Base-by-base conservation (phyloP, 176 grass and related monocot genomes). In the Thinopyrum elongatum region DNA sequence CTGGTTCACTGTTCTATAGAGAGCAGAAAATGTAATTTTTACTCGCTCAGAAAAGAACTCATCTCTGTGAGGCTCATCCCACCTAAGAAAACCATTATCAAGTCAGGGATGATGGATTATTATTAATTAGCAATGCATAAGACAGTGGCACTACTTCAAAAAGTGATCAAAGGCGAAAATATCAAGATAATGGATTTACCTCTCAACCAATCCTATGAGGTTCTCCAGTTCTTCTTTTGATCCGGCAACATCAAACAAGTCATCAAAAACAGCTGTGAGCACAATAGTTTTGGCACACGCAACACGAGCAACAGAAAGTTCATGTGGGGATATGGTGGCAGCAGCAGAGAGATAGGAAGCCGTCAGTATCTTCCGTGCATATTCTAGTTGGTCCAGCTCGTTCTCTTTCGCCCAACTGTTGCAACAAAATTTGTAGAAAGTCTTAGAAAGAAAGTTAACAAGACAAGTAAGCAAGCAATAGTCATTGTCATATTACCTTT, bases 21-120 rank as follows among this genome's bases (percentile, higher is more conserved):
- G 44, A 75, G 93, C 86, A 74, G 68, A 84, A 88, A 92, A 95
- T 21, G 95, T 81, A 26, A 98, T 89, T 73, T 90, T 78, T 38
- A 98, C 93, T 36, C 95, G 83, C 49, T 98, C 87, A 5, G 91
- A 92, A 84, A 68, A 93, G 44, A 83, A 92, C 8, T 92, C 80
- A 46, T 86, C 72, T 73, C 83, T 17, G 51, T 83, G 44, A 58
- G 93, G 85, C n/a, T 66, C 89, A 55, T 95, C 89, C 95, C 93
- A 98, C 87, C 95, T 95, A 46, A 71, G 35, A 21, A 3, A 70
- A 77, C 23, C 66, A 70, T 36, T 70, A 1, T 17, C 17, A 36
- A 22, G 36, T 34, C 3, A 70, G 17, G 33, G 66, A 70, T 21
- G 36, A 9, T 36, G 31, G 36, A n/a, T n/a, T n/a, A 70, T 70